phyloP scores from a whole-genome alignment of 805 yeast genomes.

The Maudiozyma serrabonitensis region DNA sequence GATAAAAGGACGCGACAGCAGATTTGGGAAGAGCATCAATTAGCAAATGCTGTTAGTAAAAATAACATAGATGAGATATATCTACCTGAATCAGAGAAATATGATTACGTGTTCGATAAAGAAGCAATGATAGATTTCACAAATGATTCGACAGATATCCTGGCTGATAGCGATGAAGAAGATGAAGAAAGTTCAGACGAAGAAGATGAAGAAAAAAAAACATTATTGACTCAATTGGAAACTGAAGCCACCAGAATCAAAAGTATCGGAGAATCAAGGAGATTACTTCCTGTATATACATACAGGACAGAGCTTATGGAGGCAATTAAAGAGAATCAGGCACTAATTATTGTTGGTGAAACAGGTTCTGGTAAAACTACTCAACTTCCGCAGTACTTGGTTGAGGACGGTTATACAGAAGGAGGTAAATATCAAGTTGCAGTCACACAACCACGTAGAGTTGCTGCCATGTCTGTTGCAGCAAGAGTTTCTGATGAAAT shows the following conservation, averaged over 20 bases:
- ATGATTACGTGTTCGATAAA: slow-evolving; percentile 70
- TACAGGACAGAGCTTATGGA: slow-evolving; percentile 51
- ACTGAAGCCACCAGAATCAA: slow-evolving; percentile 21
- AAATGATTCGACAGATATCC: slow-evolving; percentile 30
- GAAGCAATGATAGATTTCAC: slow-evolving; percentile 51
- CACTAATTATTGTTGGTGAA: slow-evolving; percentile 70
- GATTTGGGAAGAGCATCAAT: slow-evolving; percentile 29
- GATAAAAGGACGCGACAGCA: slow-evolving; percentile 27
- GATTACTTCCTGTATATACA: slow-evolving; percentile 65
- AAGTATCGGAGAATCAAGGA: slow-evolving; percentile 42
- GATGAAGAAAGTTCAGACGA: slow-evolving; percentile 27
- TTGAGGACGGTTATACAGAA: slow-evolving; percentile 69
- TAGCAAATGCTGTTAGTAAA: slow-evolving; percentile 18
- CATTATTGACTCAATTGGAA: slow-evolving; percentile 11
- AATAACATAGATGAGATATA: slow-evolving; percentile 19
- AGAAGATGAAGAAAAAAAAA: slow-evolving; percentile 17
- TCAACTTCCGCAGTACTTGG: slow-evolving; percentile 78
- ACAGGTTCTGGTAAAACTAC: slow-evolving; percentile 95
- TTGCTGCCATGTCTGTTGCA: slow-evolving; percentile 90
- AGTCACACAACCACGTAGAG: slow-evolving; percentile 91
- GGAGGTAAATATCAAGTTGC: slow-evolving; percentile 53
- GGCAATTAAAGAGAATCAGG: slow-evolving; percentile 54
- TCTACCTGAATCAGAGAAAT: slow-evolving; percentile 32
- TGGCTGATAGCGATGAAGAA: slow-evolving; percentile 23
- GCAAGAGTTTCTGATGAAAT: slow-evolving; percentile 86